Base-by-base conservation (phyloP, 2,329 filamentous ascomycete species). In the Fusarium sarcochroum region DNA sequence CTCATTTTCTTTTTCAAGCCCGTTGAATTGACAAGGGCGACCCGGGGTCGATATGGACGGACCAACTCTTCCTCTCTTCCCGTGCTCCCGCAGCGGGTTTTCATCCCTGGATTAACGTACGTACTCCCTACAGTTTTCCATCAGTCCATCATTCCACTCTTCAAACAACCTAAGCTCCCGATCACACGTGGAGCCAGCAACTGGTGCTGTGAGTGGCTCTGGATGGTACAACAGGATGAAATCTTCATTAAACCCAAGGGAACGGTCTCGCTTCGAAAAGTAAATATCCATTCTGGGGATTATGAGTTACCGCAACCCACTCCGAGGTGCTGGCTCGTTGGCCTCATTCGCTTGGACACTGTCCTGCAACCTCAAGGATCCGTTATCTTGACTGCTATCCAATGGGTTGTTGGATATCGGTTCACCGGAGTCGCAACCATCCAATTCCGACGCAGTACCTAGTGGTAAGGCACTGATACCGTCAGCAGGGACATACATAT, bases 101-200 rank as follows among this genome's bases (percentile, higher is more conserved):
- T 38, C 44, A 60, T 46, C 59, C 53, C 56, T 66, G 60, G 50
- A 57, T 49, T 32, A 42, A 41, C 34, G 10, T 41, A 53, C 35
- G 32, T 30, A 30, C 27, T 30, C 27, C 27, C 27, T 30, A 30
- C 27, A 30, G 27, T 30, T 68, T 58, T 57, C 45, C 48, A 68
- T 62, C 62, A 63, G 59, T 63, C 66, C 65, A 68, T 68, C 58
- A 52, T 57, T 51, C 60, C 58, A 71, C 58, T 49, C 58, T 45
- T 58, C 62, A 58, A 58, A 63, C 47, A 57, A 18, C 45, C 45
- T 51, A 48, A 58, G 40, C 34, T 60, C 42, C 58, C 58, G 61
- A 64, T 63, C 58, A 68, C 52, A 69, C 53, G 53, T 58, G 52
- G 49, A 58, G 37, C 57, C 51, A 20, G 17, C 40, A 32, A 52